Conservation (phyloP, 345 rosid genomes). For the Hibiscus mutabilis region DNA sequence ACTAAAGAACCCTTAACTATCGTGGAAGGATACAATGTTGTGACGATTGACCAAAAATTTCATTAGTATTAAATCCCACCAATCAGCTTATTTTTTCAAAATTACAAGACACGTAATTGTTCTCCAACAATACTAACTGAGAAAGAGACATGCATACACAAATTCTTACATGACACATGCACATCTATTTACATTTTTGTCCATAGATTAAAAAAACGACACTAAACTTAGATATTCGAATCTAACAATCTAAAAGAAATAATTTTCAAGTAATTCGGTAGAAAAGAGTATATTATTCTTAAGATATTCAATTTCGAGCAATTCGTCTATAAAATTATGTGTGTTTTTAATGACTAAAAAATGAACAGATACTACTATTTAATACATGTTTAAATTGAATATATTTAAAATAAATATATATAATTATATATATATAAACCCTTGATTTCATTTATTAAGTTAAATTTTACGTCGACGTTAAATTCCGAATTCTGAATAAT, state of each 20-base stretch:
- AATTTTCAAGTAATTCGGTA: too few relatives aligned
- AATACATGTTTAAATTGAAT: too few relatives aligned
- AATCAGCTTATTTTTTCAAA: background rate
- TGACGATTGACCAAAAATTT: background rate
- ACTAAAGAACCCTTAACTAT: background rate
- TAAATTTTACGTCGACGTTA: too few relatives aligned
- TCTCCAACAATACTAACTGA: background rate
- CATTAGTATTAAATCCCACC: background rate
- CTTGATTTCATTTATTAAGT: too few relatives aligned
- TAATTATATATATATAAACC: too few relatives aligned
- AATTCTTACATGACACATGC: background rate
- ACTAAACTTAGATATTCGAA: background rate
- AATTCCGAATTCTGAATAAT: too few relatives aligned
- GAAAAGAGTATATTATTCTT: too few relatives aligned
- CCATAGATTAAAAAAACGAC: background rate
- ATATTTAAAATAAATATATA: too few relatives aligned
- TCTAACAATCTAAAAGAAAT: background rate
- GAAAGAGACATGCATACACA: background rate
- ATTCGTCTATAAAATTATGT: too few relatives aligned
- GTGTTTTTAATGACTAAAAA: too few relatives aligned
- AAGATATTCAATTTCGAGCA: too few relatives aligned
- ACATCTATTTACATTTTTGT: background rate
- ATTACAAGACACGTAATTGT: background rate
- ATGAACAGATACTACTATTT: too few relatives aligned
- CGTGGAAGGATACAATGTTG: background rate